phyloP scores from a whole-genome alignment of 257 asterid species.

The Vinca minor region DNA sequence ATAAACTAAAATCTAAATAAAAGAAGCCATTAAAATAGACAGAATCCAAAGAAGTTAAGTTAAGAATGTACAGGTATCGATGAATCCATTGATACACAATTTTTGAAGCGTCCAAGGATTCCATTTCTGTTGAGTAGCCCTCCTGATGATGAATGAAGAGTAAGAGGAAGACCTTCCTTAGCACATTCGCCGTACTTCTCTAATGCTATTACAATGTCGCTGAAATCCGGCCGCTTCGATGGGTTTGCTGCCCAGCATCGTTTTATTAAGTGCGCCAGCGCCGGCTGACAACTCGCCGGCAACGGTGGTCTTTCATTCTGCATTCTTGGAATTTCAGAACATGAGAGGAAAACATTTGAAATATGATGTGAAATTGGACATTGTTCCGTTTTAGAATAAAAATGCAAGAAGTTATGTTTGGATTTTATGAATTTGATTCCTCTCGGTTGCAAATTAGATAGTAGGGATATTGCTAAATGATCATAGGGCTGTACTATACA shows the following conservation, averaged over 20 bases:
- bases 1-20: not conserved
- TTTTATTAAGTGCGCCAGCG: conserved; percentile 74
- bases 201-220: conserved; percentile 55
- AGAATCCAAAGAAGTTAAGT: conserved; percentile 9
- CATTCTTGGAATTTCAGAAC: not conserved
- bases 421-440: too few species aligned
- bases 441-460: too few species aligned
- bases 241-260: conserved; percentile 86
- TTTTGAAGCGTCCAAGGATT: conserved; percentile 62
- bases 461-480: too few species aligned
- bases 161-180: conserved; percentile 75
- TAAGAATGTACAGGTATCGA: conserved; percentile 70
- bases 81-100: conserved; percentile 56
- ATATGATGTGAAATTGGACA: too few species aligned
- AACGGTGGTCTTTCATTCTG: conserved; percentile 93
- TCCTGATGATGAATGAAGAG: conserved; percentile 58
- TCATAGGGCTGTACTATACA: too few species aligned
- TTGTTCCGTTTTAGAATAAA: too few species aligned
- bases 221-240: conserved; percentile 73
- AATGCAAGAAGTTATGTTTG: too few species aligned
- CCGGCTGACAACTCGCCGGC: conserved; percentile 85
- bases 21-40: not conserved
- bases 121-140: conserved; percentile 44
- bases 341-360: not conserved
- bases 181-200: conserved; percentile 74